These are phyloP conservation scores for Inga leiocalycina DNA, from an alignment of 306 rosid genomes.

Conservation along the genomic window DNA sequence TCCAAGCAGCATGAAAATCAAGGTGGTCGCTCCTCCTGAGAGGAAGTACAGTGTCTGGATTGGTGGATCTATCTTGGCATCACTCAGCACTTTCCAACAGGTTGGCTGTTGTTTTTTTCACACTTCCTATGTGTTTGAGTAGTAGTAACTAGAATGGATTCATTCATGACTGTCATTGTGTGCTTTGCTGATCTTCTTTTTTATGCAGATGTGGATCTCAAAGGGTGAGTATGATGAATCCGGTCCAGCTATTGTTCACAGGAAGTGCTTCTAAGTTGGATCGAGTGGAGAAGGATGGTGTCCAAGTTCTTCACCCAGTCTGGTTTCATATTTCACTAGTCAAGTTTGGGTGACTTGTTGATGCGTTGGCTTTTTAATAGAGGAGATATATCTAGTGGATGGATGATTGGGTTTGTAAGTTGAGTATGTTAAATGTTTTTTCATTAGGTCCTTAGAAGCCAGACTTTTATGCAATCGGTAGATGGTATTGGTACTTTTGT, in stretches of 20 bases:
- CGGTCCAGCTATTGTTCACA: conserved; percentile 74
- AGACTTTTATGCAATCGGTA: conserved; percentile 48
- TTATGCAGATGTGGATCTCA: conserved; percentile 74
- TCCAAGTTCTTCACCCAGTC: conserved; percentile 39
- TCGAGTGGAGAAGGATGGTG: conserved; percentile 32
- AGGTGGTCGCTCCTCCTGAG: conserved; percentile 83
- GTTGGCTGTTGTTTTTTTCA: conserved; percentile 25
- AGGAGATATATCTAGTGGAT: conserved; percentile 45
- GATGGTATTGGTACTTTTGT: conserved; percentile 44
- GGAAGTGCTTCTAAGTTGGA: conserved; percentile 67
- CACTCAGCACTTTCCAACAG: conserved; percentile 83
- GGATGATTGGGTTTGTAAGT: conserved; percentile 55
- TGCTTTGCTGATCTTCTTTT: conserved; percentile 29
- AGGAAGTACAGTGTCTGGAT: conserved; percentile 85
- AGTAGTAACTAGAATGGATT: neutral
- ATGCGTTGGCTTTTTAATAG: conserved; percentile 48
- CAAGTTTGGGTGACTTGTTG: conserved; percentile 55
- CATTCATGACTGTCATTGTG: neutral
- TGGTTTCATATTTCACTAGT: conserved; percentile 44
- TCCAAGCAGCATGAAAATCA: conserved; percentile 84
- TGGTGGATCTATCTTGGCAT: conserved; percentile 80
- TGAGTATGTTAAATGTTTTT: conserved; percentile 38
- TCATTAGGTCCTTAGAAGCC: conserved; percentile 51
- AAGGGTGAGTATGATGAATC: conserved; percentile 81
- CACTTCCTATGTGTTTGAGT: neutral